phyloP scores from a whole-genome alignment of 2,329 filamentous ascomycete genomes.

The Aspergillus ibericus region DNA sequence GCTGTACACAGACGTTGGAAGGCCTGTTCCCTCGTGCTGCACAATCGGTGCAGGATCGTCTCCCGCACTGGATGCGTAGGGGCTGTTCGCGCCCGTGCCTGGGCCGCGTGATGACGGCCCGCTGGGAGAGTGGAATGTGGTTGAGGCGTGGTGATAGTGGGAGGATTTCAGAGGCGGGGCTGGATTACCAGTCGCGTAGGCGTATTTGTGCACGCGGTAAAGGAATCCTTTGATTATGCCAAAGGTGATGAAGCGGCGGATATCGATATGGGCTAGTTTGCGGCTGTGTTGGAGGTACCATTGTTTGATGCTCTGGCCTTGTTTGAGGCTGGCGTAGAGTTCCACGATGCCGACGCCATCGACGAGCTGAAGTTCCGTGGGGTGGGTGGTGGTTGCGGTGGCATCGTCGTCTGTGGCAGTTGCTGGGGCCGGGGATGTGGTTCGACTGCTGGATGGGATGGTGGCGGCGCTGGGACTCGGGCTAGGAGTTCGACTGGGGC shows the following conservation, averaged over 20 bases:
- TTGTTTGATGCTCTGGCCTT: slow-evolving; percentile 79
- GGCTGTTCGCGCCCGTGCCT: slow-evolving; percentile 34
- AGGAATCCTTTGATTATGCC: slow-evolving; percentile 93
- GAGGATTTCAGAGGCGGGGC: slow-evolving; percentile 27
- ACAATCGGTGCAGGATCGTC: slow-evolving; percentile 22
- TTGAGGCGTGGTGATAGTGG: slow-evolving; percentile 9
- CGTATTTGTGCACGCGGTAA: slow-evolving; percentile 90
- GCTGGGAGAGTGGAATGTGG: slow-evolving; percentile 15
- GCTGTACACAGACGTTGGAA: slow-evolving; percentile 29
- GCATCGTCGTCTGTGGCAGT: slow-evolving; percentile 1
- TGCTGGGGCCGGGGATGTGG: slow-evolving; percentile 12
- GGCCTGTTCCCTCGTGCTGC: slow-evolving; percentile 21
- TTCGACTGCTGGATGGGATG: slow-evolving; percentile 10
- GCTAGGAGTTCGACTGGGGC: slow-evolving; percentile 10
- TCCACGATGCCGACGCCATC: slow-evolving; percentile 63
- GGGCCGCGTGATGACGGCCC: slow-evolving; percentile 30
- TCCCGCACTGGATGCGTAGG: slow-evolving; percentile 26
- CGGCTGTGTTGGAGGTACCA: slow-evolving; percentile 78
- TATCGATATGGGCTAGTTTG: slow-evolving; percentile 74
- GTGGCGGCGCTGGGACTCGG: slow-evolving; percentile 13
- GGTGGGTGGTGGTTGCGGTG: not conserved
- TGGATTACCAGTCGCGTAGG: slow-evolving; percentile 54
- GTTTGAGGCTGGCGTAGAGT: slow-evolving; percentile 81
- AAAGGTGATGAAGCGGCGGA: slow-evolving; percentile 90
- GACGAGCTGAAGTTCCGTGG: slow-evolving; percentile 27